phyloP scores from a whole-genome alignment of 164 flowering plant genomes.

The Annona squamosa region DNA sequence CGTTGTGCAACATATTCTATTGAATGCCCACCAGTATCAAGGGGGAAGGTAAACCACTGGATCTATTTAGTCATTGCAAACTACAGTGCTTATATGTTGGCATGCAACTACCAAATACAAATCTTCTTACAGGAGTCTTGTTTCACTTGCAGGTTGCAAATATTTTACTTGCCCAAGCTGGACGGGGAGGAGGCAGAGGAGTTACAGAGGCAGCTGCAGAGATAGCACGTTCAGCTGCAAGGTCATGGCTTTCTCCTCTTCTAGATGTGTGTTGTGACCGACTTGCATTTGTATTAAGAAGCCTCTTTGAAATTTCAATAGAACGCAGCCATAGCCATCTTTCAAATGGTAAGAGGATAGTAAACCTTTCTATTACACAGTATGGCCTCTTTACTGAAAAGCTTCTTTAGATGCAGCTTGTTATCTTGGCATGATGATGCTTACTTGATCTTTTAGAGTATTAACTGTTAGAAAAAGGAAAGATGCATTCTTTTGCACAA shows the following conservation, averaged over 20 bases:
- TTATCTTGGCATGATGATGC: neutral
- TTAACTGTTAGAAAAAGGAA: no score
- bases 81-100: neutral
- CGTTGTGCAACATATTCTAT: slow-evolving; percentile 93
- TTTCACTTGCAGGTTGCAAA: slow-evolving; percentile 71
- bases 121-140: neutral
- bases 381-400: neutral
- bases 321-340: slow-evolving; percentile 59
- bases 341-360: slow-evolving; percentile 40
- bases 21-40: slow-evolving; percentile 84
- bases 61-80: neutral
- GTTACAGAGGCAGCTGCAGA: slow-evolving; percentile 86
- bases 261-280: slow-evolving; percentile 93
- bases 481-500: no score
- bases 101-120: neutral
- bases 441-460: no score
- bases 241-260: slow-evolving; percentile 94
- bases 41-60: slow-evolving; percentile 64
- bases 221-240: slow-evolving; percentile 93
- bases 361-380: neutral
- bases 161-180: slow-evolving; percentile 96
- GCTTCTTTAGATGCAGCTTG: neutral
- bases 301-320: slow-evolving; percentile 81
- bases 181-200: slow-evolving; percentile 76
- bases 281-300: slow-evolving; percentile 83